Evolutionary conservation across 441 rosid genomes (phyloP), one percentile per base, ranked within the genome.

Genomic region (Flueggea neowawraea): DNA sequence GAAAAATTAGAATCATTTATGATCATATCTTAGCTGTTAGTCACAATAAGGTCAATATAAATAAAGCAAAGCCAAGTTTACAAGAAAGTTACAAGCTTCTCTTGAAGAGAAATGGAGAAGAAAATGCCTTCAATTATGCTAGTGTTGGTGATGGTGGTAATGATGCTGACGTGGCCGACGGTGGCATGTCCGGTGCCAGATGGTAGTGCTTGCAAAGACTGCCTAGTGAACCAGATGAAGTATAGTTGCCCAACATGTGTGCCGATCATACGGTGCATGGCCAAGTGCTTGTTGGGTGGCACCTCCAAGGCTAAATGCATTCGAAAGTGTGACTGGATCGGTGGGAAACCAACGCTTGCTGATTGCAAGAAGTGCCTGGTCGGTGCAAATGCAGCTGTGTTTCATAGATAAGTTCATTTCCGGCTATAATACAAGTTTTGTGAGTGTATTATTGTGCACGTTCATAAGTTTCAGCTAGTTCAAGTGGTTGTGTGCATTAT

Each of bases 251-350:
- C 95, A 0, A 62, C 79, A 3, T 91, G 98, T 28, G 74, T 71
- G 48, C 84, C 93, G 12, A 71, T 78, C 28, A 76, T 91, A 2
- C 79, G 67, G 31, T 89, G 98, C 86, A 85, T 87, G 96, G 91
- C 91, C 0, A 75, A 76, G 75, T 91, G 98, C 72, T 75, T 87
- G 74, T 89, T 95, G 98, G 77, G 87, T 1, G 95, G 93, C 43
- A 67, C 57, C 6, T 33, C 84, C 0, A 79, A 51, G 65, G 53
- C 78, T 0, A 71, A 64, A 11, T 89, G 98, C 68, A 66, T 63
- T 5, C 52, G 61, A n/a, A 71, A 73, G 57, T 92, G 98, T 4
- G 78, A 87, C 50, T 83, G 91, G 64, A 63, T 70, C 17, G 71
- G 75, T 6, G 81, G 75, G 9, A 77, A 77, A 64, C 82, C 86